phyloP scores from a whole-genome alignment of 1,284 basidiomycete genomes.

The Sanghuangporus weigelae region DNA sequence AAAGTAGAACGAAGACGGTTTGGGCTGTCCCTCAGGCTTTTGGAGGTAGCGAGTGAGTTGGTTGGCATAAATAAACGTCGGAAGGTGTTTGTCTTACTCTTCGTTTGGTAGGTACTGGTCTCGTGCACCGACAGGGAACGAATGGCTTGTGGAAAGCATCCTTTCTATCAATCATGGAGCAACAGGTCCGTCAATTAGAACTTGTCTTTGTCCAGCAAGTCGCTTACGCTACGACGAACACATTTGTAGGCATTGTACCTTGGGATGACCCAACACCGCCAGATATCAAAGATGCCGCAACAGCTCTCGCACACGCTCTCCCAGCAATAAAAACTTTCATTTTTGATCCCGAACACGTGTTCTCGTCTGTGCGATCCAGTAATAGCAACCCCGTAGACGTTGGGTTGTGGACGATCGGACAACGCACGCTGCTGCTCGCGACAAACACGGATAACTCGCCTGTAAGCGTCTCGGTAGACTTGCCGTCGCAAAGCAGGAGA shows the following conservation, averaged over 20 bases:
- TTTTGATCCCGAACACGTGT: conserved; percentile 32
- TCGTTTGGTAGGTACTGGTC: conserved; percentile 54
- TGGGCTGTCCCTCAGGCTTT: conserved; percentile 79
- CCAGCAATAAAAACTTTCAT: conserved; percentile 36
- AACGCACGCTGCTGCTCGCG: conserved; percentile 36
- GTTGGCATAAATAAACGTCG: not conserved
- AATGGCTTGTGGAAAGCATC: conserved; percentile 60
- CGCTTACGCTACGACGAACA: not conserved
- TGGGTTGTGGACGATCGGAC: conserved; percentile 38
- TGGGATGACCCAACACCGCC: conserved; percentile 62
- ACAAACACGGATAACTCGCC: conserved; percentile 36
- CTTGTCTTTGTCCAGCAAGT: not conserved
- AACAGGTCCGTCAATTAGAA: conserved; percentile 34
- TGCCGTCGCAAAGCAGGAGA: conserved; percentile 23
- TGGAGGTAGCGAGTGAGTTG: conserved; percentile 50
- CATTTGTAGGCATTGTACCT: conserved; percentile 47
- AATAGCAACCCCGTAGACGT: conserved; percentile 34
- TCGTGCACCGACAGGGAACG: conserved; percentile 57
- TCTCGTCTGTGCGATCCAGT: conserved; percentile 18
- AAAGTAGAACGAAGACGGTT: conserved; percentile 56
- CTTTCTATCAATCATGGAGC: conserved; percentile 69
- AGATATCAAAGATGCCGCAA: conserved; percentile 55
- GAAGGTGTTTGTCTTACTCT: not conserved
- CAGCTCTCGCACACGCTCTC: conserved; percentile 43
- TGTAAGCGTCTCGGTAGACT: conserved; percentile 25